A percentile compares a stretch with the other conserved stretches of the same genome.
These are phyloP conservation scores for Leishmania braziliensis DNA, from an alignment of 208 protist species.

Conservation along the genomic window DNA sequence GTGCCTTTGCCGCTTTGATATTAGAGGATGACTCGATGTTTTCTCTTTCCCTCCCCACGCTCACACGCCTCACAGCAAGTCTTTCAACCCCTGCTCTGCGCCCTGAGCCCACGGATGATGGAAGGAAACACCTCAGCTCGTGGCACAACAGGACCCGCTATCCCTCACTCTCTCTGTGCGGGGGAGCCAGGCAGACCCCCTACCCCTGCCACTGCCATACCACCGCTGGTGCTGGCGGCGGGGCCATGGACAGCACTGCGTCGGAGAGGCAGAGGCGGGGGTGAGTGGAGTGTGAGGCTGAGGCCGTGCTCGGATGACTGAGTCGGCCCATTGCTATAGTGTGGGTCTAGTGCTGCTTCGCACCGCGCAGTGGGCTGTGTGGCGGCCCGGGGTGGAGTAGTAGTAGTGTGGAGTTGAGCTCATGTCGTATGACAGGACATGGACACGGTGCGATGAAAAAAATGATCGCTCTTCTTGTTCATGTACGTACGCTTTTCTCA, in stretches of 20 bases:
- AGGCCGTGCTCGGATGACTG: background rate
- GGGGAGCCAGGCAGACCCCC: background rate
- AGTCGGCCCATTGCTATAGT: background rate
- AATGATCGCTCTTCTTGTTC: background rate
- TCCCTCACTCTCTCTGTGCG: background rate
- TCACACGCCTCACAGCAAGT: background rate
- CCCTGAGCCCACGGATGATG: background rate
- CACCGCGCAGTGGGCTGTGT: background rate
- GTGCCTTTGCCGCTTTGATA: background rate
- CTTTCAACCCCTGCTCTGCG: background rate
- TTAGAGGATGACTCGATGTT: background rate
- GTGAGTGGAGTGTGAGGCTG: background rate
- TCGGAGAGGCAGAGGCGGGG: background rate
- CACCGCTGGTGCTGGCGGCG: background rate
- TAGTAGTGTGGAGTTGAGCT: background rate
- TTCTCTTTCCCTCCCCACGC: background rate
- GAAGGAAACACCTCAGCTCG: background rate
- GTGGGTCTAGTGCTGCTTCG: background rate
- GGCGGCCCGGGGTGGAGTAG: no score
- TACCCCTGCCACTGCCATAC: background rate
- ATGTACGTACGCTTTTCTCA: background rate
- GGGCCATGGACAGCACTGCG: background rate
- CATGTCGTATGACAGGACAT: background rate
- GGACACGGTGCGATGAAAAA: background rate
- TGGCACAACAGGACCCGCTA: background rate